A percentile compares a stretch with the other conserved stretches of the same genome.
Evolutionary conservation across 345 rosid genomes (phyloP).

Genomic region (Punica granatum): DNA sequence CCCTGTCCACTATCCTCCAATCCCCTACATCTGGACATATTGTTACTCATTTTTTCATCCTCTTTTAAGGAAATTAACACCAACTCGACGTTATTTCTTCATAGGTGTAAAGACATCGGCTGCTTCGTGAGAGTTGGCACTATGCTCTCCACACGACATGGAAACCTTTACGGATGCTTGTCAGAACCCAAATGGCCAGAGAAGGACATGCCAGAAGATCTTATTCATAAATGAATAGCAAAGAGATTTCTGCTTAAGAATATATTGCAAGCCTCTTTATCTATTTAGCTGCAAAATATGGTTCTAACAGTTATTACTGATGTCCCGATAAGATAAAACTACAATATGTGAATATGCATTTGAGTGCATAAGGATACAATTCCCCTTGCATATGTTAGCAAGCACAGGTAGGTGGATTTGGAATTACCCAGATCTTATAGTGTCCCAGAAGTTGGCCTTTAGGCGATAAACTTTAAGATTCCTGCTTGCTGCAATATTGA

Average conservation of each 20-base stretch:
- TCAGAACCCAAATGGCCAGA: not conserved
- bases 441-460: constrained; percentile 73
- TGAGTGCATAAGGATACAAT: not conserved
- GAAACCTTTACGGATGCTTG: too few species aligned
- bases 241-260: not conserved
- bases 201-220: not conserved
- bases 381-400: not conserved
- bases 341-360: not conserved
- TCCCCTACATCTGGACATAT: too few species aligned
- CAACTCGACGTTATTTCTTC: too few species aligned
- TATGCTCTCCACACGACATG: too few species aligned
- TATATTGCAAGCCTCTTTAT: not conserved
- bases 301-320: not conserved
- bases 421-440: constrained; percentile 67
- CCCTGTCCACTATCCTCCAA: too few species aligned
- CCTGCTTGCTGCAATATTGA: constrained; percentile 43
- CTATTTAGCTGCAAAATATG: not conserved
- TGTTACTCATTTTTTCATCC: not conserved
- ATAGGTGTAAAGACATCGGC: too few species aligned
- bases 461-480: constrained; percentile 42
- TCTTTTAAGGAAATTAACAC: too few species aligned
- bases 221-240: not conserved
- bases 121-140: too few species aligned
- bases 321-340: not conserved
- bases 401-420: not conserved